A percentile compares a stretch with the other conserved stretches of the same genome.
These are phyloP conservation scores for Stagonosporopsis vannaccii DNA, from an alignment of 2,329 filamentous ascomycete species.

Conservation along the genomic window DNA sequence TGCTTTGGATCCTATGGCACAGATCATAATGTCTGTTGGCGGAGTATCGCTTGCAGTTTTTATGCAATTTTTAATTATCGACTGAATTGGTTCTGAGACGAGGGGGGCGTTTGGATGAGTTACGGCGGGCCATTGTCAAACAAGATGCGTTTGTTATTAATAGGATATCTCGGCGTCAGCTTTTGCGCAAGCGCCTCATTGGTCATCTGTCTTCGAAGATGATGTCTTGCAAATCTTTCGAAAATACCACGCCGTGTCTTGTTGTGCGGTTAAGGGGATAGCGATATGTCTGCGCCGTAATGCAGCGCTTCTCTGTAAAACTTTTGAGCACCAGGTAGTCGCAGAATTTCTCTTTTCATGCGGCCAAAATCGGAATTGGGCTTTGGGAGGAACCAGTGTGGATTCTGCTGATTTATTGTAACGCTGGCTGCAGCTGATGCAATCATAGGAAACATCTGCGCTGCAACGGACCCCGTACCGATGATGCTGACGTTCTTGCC, in stretches of 20 bases:
- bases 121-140: background rate
- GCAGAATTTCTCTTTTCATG: background rate
- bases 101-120: background rate
- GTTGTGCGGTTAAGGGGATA: background rate
- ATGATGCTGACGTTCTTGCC: background rate
- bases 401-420: background rate
- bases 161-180: background rate
- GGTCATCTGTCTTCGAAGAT: background rate
- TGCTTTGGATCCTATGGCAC: background rate
- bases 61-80: background rate
- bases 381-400: constrained; percentile 8
- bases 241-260: background rate
- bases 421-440: background rate
- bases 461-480: constrained; percentile 2
- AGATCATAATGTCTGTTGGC: background rate
- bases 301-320: background rate
- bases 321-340: background rate
- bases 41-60: background rate
- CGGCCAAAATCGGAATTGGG: background rate
- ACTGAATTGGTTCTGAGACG: background rate
- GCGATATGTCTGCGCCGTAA: constrained; percentile 1
- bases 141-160: background rate
- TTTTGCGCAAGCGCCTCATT: background rate
- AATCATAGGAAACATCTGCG: constrained; percentile 1
- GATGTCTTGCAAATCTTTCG: background rate